Percentiles rank a stretch among this genome's conserved stretches.
Conservation (phyloP, 2,329 filamentous ascomycete genomes). For the Claviceps lovelessii region DNA sequence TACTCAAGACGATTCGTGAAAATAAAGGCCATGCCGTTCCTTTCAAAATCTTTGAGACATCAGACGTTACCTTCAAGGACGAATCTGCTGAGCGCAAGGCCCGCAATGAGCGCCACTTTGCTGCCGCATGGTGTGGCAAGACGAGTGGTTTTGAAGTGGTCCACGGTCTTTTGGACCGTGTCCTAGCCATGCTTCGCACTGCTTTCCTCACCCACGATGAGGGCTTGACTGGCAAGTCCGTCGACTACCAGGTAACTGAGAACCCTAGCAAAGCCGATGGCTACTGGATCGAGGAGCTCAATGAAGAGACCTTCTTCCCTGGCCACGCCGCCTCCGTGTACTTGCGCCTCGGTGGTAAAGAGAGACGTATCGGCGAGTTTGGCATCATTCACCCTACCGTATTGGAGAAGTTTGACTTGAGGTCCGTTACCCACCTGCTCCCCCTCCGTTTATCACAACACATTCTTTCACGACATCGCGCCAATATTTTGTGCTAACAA, state of each 20-base stretch:
- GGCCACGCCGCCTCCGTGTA: conserved; percentile 81
- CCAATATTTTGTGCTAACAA: not conserved
- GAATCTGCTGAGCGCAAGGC: conserved; percentile 65
- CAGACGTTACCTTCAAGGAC: conserved; percentile 88
- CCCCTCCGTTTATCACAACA: not conserved
- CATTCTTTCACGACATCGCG: too few species aligned
- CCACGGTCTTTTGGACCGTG: conserved; percentile 80
- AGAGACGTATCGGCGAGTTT: conserved; percentile 70
- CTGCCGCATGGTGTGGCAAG: conserved; percentile 91
- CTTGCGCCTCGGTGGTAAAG: conserved; percentile 59
- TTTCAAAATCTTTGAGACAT: conserved; percentile 84
- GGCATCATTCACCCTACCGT: conserved; percentile 90
- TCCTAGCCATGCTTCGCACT: conserved; percentile 82
- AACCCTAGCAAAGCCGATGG: conserved; percentile 48
- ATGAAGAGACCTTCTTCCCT: conserved; percentile 81
- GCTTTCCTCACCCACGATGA: conserved; percentile 68
- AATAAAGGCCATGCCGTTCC: conserved; percentile 82
- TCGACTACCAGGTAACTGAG: conserved; percentile 38
- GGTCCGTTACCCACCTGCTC: conserved; percentile 30
- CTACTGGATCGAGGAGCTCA: conserved; percentile 90
- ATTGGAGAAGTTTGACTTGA: conserved; percentile 83
- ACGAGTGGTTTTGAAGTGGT: conserved; percentile 89
- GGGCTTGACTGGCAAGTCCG: conserved; percentile 36
- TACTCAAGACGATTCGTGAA: conserved; percentile 86
- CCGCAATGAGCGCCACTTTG: conserved; percentile 87